These are phyloP conservation scores for Alternaria novae-zelandiae DNA, from an alignment of 2,329 filamentous ascomycete genomes.

Conservation along the genomic window DNA sequence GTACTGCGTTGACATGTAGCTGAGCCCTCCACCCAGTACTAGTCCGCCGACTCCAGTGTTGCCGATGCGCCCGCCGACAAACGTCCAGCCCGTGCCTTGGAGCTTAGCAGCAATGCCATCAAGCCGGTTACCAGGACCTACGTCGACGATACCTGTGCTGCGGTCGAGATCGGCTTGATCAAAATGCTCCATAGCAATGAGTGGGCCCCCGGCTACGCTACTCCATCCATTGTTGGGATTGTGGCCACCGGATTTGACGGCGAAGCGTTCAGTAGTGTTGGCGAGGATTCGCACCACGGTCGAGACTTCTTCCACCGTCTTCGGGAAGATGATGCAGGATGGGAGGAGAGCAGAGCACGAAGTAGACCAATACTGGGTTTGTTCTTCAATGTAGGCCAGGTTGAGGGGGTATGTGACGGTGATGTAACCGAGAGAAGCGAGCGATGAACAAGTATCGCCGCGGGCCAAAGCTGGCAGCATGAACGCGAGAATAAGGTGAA, in stretches of 20 bases:
- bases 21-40: slow-evolving; percentile 53
- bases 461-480: slow-evolving; percentile 1
- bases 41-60: slow-evolving; percentile 57
- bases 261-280: slow-evolving; percentile 44
- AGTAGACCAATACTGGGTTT: slow-evolving; percentile 42
- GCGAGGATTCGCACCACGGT: slow-evolving; percentile 58
- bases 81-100: slow-evolving; percentile 48
- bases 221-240: slow-evolving; percentile 56
- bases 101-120: slow-evolving; percentile 48
- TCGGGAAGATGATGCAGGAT: slow-evolving; percentile 41
- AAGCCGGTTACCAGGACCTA: slow-evolving; percentile 43
- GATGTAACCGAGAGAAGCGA: slow-evolving; percentile 31
- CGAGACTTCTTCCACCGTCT: slow-evolving; percentile 59
- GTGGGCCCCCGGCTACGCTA: slow-evolving; percentile 53
- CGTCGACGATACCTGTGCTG: slow-evolving; percentile 33
- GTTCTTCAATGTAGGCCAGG: slow-evolving; percentile 34
- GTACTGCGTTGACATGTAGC: slow-evolving; percentile 48
- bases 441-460: slow-evolving; percentile 28
- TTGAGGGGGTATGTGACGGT: slow-evolving; percentile 26
- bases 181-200: slow-evolving; percentile 50
- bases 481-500: slow-evolving; percentile 1
- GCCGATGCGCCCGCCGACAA: slow-evolving; percentile 55
- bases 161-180: slow-evolving; percentile 36
- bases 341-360: slow-evolving; percentile 40
- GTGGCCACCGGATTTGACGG: slow-evolving; percentile 55